phyloP scores from a whole-genome alignment of 192 early-diverging fungal species.

The Backusella psychrophila region DNA sequence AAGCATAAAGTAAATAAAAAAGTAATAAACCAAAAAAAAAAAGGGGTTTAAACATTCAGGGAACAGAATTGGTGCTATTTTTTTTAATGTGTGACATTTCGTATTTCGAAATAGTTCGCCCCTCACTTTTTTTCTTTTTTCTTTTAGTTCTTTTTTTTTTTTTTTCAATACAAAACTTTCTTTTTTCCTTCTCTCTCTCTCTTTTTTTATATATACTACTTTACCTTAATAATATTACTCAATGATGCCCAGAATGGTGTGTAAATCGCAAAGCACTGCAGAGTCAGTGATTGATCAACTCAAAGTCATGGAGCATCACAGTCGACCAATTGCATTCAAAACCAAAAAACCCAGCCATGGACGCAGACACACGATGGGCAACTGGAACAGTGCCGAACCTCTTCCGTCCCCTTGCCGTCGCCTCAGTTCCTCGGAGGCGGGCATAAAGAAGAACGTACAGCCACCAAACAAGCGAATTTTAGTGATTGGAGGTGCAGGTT shows the following conservation, averaged over 20 bases:
- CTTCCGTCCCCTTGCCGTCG: not conserved
- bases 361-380: not conserved
- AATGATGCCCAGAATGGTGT: conserved; percentile 2
- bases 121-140: not conserved
- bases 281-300: conserved; percentile 5
- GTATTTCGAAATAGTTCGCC: not conserved
- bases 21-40: not conserved
- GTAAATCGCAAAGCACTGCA: not conserved
- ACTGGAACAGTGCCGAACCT: not conserved
- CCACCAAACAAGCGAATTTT: conserved; percentile 32
- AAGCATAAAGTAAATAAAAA: not conserved
- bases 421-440: not conserved
- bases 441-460: not conserved
- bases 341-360: not conserved
- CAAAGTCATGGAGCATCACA: not conserved
- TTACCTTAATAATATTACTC: not conserved
- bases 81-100: not conserved
- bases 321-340: not conserved
- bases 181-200: not conserved
- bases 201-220: not conserved
- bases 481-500: conserved; percentile 80
- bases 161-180: not conserved
- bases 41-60: not conserved
- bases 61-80: not conserved
- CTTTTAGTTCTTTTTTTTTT: not conserved